These are phyloP conservation scores for Condylostoma magnum DNA, from an alignment of 169 alveolate genomes.

Conservation along the genomic window DNA sequence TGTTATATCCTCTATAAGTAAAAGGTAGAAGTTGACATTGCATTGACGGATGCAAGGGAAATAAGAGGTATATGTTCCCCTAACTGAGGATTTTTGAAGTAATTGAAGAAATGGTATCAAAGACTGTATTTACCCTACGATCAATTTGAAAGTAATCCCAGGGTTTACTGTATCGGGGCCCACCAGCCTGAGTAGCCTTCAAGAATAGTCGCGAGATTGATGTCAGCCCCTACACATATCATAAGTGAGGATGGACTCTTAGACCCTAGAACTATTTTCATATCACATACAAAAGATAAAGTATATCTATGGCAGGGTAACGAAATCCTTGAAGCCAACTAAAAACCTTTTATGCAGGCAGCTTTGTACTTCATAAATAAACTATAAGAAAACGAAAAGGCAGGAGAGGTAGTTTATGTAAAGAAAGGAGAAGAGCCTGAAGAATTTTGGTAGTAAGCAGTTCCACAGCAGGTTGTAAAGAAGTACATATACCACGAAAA, in stretches of 20 bases:
- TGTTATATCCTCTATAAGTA: constrained; percentile 62
- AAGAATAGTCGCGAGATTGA: constrained; percentile 51
- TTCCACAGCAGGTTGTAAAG: constrained; percentile 16
- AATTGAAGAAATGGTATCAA: constrained; percentile 57
- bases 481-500: constrained; percentile 15
- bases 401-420: constrained; percentile 10
- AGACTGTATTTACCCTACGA: constrained; percentile 52
- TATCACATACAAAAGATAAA: constrained; percentile 16
- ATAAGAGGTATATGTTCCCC: constrained; percentile 70
- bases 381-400: constrained; percentile 37
- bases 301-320: constrained; percentile 48
- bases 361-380: constrained; percentile 33
- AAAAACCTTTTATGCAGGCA: constrained; percentile 31
- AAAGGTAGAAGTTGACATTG: constrained; percentile 49
- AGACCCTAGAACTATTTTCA: constrained; percentile 50
- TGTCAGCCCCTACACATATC: constrained; percentile 30
- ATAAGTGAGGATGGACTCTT: constrained; percentile 24
- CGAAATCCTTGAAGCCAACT: constrained; percentile 26
- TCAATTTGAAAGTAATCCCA: constrained; percentile 46
- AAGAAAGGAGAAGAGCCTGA: constrained; percentile 43
- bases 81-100: constrained; percentile 62
- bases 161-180: constrained; percentile 66
- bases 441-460: constrained; percentile 32
- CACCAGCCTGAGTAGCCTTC: constrained; percentile 69
- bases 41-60: constrained; percentile 47